Conservation (phyloP, 1,139 yeast genomes). For the Suhomyces ambrosiae region DNA sequence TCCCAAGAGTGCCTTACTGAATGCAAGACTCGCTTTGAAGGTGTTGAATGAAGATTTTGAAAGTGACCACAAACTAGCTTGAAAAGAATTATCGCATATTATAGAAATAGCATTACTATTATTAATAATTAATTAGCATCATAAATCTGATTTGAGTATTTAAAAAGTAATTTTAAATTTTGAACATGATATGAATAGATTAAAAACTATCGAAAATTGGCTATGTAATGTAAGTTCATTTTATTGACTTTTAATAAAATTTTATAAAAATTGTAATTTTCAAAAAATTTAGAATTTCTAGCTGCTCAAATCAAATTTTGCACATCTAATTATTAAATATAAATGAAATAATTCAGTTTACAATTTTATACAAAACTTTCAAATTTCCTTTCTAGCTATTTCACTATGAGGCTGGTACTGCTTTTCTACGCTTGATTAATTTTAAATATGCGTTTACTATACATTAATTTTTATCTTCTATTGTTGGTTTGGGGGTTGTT, state of each 20-base stretch:
- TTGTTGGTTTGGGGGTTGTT: not conserved
- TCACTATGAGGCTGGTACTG: no score
- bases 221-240: no score
- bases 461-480: not conserved
- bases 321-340: not conserved
- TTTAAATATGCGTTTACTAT: no score
- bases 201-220: not conserved
- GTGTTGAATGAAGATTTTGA: slow-evolving; percentile 11
- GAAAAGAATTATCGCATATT: no score
- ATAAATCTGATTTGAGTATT: not conserved
- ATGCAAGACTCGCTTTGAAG: slow-evolving; percentile 48
- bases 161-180: not conserved
- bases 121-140: no score
- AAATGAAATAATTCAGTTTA: not conserved
- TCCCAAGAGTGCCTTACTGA: slow-evolving; percentile 59
- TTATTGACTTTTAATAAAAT: no score
- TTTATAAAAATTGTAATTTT: slow-evolving; percentile 1
- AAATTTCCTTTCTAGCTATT: no score
- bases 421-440: no score
- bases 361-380: no score
- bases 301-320: not conserved
- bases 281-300: slow-evolving; percentile 1
- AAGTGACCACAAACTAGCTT: no score
- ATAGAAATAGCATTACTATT: no score
- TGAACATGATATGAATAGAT: not conserved